Evolutionary conservation across 768 basidiomycete genomes (phyloP).

Genomic region (Glaciozyma antarctica): DNA sequence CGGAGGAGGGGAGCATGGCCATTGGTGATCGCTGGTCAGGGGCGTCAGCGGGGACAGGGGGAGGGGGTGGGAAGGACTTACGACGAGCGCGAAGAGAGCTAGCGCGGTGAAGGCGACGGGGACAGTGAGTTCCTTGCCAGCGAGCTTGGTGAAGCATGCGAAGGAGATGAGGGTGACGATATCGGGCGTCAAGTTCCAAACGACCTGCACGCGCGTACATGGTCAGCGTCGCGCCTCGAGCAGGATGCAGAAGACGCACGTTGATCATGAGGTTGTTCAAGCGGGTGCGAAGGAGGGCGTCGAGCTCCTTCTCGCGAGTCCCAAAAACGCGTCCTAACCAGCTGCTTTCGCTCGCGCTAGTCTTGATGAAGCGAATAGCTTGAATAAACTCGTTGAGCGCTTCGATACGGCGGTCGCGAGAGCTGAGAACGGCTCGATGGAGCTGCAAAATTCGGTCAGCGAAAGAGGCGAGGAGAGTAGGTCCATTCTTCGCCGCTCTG

Average conservation of each 20-base stretch:
- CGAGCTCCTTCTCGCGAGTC: conserved; percentile 18
- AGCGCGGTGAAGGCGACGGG: conserved; percentile 80
- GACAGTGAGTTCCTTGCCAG: conserved; percentile 64
- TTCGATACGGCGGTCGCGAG: conserved; percentile 40
- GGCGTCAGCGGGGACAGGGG: conserved; percentile 22
- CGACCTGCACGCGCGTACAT: conserved; percentile 32
- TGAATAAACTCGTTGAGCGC: conserved; percentile 41
- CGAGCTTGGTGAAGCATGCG: conserved; percentile 37
- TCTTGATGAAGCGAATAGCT: conserved; percentile 10
- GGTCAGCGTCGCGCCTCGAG: conserved; percentile 27
- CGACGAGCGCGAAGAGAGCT: conserved; percentile 51
- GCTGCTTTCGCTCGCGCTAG: conserved; percentile 11
- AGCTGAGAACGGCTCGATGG: conserved; percentile 35
- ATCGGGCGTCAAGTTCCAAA: conserved; percentile 26
- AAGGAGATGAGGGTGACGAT: conserved; percentile 26
- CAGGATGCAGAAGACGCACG: conserved; percentile 35
- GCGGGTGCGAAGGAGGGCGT: conserved; percentile 7
- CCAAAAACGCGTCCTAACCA: conserved; percentile 15
- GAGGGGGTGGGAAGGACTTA: conserved; percentile 15
- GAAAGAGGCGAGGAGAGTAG: no score
- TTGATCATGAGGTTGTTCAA: conserved; percentile 20
- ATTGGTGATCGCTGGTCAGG: conserved; percentile 5
- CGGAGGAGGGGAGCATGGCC: conserved; percentile 18
- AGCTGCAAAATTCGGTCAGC: background rate
- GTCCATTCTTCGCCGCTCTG: no score